A percentile compares a stretch with the other conserved stretches of the same genome.
Evolutionary conservation across 1,139 yeast genomes (phyloP).

Genomic region (Pichia cactophila): DNA sequence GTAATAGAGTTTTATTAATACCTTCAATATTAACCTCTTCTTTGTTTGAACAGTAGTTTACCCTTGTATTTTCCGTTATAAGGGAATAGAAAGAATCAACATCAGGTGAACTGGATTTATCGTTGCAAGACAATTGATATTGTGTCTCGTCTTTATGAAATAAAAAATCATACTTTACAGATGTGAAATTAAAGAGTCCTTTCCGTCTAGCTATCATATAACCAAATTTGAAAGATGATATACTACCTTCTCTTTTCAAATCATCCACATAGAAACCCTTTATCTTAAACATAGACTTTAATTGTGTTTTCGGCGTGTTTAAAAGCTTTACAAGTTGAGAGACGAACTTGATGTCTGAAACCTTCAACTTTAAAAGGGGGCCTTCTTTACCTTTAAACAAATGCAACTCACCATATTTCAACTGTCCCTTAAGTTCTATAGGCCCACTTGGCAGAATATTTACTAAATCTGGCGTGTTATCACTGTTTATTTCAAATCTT

Average conservation of each 20-base stretch:
- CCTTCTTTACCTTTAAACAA: neutral
- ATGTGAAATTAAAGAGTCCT: conserved; percentile 6
- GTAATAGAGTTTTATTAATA: conserved; percentile 20
- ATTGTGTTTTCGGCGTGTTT: neutral
- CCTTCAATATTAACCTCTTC: conserved; percentile 14
- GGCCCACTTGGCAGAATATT: neutral
- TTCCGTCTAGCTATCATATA: neutral
- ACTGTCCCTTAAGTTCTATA: neutral
- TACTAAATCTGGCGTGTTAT: neutral
- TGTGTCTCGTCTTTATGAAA: neutral
- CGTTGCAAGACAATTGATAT: conserved; percentile 18
- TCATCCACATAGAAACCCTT: neutral
- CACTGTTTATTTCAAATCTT: too few relatives aligned
- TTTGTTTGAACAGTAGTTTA: conserved; percentile 8
- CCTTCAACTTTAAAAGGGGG: neutral
- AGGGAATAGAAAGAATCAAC: conserved; percentile 29
- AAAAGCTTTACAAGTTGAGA: neutral
- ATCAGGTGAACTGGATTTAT: conserved; percentile 14
- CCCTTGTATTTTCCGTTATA: conserved; percentile 26
- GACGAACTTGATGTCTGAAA: neutral
- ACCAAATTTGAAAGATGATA: neutral
- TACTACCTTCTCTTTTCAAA: neutral
- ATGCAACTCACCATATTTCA: neutral
- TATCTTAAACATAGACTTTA: neutral
- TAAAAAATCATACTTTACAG: neutral